Base-by-base conservation (phyloP, 805 yeast genomes). In the Saccharomyces kudriavzevii region DNA sequence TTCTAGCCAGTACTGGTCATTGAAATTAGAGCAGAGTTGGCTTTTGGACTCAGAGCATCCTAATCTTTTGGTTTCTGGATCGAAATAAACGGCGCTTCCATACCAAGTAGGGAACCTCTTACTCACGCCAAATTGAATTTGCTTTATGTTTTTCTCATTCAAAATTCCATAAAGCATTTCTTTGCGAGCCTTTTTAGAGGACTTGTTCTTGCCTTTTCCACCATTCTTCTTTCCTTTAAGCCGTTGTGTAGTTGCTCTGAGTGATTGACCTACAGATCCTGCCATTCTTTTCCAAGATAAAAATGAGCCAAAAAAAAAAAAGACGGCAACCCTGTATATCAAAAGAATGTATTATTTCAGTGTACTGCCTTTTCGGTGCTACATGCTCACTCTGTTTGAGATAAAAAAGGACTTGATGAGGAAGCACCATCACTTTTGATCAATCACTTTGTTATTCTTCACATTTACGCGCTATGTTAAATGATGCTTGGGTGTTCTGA, bases 91-190 rank as follows among this genome's bases (percentile, higher is more conserved):
- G 2, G 88, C 80, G 61, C 87, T 86, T 0, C 95, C 94, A 66
- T 86, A 90, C 97, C 97, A 89, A 2, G 97, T 85, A 52, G 82
- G 77, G 56, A 91, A 82, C 54, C 78, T 78, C 59, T 75, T 77
- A 22, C 77, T 75, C 25, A 63, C 25, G 0, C 97, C 97, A 56
- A 88, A 80, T 31, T 76, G 77, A 8, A 92, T 87, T 26, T 77
- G 67, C 6, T 66, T 69, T 46, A 91, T 83, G 72, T 91, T 91
- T 13, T 87, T 75, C 52, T 71, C 67, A 47, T 80, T 77, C 35
- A 85, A 63, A 1, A 82, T 76, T 11, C 92, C 95, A 62, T 87
- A 87, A 5, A 66, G 53, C 11, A 47, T 48, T 11, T 63, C 77
- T 5, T 74, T 74, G 26, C 70, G 72, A 20, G 64, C 71, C 49